Percentiles rank a stretch among this genome's conserved stretches.
phyloP scores from a whole-genome alignment of 176 grass and related monocot species.

The Carex pumila region DNA sequence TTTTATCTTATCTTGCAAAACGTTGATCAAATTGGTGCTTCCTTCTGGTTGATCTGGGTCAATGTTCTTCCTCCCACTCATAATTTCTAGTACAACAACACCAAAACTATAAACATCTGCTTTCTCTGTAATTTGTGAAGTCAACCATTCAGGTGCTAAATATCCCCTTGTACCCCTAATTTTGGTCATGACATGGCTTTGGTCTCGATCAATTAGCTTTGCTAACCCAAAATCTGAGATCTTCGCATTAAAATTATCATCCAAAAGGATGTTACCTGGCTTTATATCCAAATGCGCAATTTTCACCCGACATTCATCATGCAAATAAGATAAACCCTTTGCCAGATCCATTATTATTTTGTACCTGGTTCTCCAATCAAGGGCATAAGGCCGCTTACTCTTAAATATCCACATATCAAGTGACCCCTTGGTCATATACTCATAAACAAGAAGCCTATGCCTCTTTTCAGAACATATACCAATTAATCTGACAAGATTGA shows the following conservation, averaged over 20 bases:
- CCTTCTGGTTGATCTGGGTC: conserved; percentile 46
- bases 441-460: conserved; percentile 68
- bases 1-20: conserved; percentile 68
- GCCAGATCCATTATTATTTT: conserved; percentile 60
- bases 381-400: conserved; percentile 30
- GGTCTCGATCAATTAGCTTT: conserved; percentile 75
- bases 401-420: conserved; percentile 75
- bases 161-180: conserved; percentile 66
- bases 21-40: conserved; percentile 40
- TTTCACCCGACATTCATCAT: conserved; percentile 70
- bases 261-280: conserved; percentile 67
- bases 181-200: conserved; percentile 83
- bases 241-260: conserved; percentile 67
- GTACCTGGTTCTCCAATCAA: conserved; percentile 60
- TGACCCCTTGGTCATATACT: conserved; percentile 67
- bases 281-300: conserved; percentile 82
- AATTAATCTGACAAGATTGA: conserved; percentile 67
- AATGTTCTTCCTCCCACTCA: conserved; percentile 54
- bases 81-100: conserved; percentile 50
- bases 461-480: conserved; percentile 66
- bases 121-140: conserved; percentile 74
- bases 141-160: conserved; percentile 74
- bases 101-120: conserved; percentile 77
- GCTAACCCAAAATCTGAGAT: conserved; percentile 76
- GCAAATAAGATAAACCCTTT: conserved; percentile 67